A percentile compares a stretch with the other conserved stretches of the same genome.
Evolutionary conservation across 805 yeast species (phyloP).

Genomic region (Ogataea naganishii): DNA sequence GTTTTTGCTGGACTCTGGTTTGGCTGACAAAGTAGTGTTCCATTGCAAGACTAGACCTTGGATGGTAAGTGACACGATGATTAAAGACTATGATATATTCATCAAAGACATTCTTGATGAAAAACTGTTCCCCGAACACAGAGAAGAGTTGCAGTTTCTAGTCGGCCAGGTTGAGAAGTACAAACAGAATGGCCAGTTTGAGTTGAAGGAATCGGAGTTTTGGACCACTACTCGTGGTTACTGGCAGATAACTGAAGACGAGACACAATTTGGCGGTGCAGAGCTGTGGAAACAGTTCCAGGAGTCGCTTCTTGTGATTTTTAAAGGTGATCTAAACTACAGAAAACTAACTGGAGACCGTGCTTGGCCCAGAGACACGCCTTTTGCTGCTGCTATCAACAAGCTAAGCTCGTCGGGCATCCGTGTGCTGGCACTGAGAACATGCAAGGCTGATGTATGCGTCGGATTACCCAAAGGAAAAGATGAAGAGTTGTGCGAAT

Average conservation of each 20-base stretch:
- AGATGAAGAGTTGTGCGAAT: conserved; percentile 54
- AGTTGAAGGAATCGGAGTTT: conserved; percentile 55
- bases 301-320: conserved; percentile 62
- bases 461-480: conserved; percentile 74
- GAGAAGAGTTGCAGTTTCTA: conserved; percentile 38
- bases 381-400: conserved; percentile 65
- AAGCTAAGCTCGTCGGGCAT: conserved; percentile 55
- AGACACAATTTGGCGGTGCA: conserved; percentile 48
- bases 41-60: conserved; percentile 92
- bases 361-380: conserved; percentile 76
- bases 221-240: conserved; percentile 82
- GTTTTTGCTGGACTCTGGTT: conserved; percentile 61
- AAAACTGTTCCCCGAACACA: conserved; percentile 40
- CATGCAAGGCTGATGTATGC: conserved; percentile 93
- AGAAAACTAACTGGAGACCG: conserved; percentile 90
- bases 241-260: conserved; percentile 54
- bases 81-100: conserved; percentile 62
- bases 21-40: conserved; percentile 55
- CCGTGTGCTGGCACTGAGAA: conserved; percentile 69
- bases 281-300: conserved; percentile 52
- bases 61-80: conserved; percentile 95
- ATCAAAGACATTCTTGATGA: conserved; percentile 46
- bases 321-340: conserved; percentile 95
- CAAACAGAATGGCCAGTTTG: conserved; percentile 36
- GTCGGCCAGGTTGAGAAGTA: conserved; percentile 36